phyloP scores from a whole-genome alignment of 805 yeast species.

The Yamadazyma sp. region DNA sequence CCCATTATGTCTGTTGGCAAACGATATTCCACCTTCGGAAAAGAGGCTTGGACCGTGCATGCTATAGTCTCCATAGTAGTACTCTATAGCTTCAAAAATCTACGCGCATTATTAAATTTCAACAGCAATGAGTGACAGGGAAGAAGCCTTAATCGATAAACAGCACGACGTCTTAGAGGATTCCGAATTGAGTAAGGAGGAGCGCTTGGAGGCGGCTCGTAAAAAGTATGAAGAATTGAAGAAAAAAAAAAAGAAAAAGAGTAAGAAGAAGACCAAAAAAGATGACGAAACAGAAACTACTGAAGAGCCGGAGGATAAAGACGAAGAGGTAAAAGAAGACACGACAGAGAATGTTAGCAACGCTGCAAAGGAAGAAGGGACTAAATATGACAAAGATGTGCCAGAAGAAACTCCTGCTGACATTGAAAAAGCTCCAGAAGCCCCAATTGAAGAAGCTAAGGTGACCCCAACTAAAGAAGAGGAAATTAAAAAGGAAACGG shows the following conservation, averaged over 20 bases:
- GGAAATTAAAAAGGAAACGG: too few species aligned
- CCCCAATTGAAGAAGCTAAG: background rate
- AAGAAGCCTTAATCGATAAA: constrained; percentile 4
- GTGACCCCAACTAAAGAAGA: too few species aligned
- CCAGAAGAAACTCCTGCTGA: background rate
- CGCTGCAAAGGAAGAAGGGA: background rate
- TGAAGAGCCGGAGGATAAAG: constrained; percentile 14
- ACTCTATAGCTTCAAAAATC: too few species aligned
- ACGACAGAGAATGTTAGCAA: background rate
- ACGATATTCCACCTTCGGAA: too few species aligned
- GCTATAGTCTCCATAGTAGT: too few species aligned
- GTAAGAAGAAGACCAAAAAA: constrained; percentile 17
- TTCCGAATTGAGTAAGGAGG: constrained; percentile 46
- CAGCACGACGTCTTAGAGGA: background rate
- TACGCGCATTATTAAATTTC: too few species aligned
- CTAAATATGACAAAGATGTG: constrained; percentile 2
- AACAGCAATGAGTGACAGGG: constrained; percentile 11
- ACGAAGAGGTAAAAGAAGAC: constrained; percentile 4
- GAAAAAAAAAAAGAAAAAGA: constrained; percentile 48
- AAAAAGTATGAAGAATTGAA: constrained; percentile 72
- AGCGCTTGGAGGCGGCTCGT: constrained; percentile 71
- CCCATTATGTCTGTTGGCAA: too few species aligned
- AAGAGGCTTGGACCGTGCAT: too few species aligned
- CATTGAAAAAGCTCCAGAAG: background rate
- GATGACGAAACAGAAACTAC: constrained; percentile 1